Evolutionary conservation across 2,329 filamentous ascomycete species (phyloP).

Genomic region (Cucurbitaria berberidis): DNA sequence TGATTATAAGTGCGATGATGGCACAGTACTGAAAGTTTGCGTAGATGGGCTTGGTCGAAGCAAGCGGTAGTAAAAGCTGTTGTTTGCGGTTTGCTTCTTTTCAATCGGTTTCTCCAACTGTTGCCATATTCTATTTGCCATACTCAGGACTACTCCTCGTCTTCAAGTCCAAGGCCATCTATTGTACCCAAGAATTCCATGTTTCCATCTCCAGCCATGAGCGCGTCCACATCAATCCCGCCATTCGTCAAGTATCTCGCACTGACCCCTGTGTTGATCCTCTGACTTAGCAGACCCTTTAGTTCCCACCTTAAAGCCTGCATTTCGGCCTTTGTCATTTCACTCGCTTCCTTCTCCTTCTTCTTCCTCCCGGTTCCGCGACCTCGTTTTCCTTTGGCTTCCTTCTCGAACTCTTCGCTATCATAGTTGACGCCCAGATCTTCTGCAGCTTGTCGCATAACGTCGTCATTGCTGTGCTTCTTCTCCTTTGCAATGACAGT

Average conservation of each 20-base stretch:
- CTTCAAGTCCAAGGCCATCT: constrained; percentile 53
- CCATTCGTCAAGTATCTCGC: constrained; percentile 85
- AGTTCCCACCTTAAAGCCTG: constrained; percentile 73
- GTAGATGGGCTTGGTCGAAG: too few relatives aligned
- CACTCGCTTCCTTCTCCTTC: constrained; percentile 74
- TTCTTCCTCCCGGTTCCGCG: constrained; percentile 75
- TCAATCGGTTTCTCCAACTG: too few relatives aligned
- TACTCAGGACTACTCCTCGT: constrained; percentile 11
- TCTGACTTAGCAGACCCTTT: constrained; percentile 70
- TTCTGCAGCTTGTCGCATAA: constrained; percentile 83
- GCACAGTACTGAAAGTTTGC: too few relatives aligned
- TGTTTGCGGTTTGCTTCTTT: too few relatives aligned
- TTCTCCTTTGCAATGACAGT: constrained; percentile 85
- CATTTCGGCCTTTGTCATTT: constrained; percentile 75
- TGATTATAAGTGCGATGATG: too few relatives aligned
- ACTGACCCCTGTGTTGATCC: constrained; percentile 87
- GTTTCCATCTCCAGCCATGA: constrained; percentile 66
- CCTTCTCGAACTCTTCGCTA: constrained; percentile 75
- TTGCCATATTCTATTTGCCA: not conserved
- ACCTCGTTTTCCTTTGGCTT: constrained; percentile 62
- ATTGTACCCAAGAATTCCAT: constrained; percentile 70
- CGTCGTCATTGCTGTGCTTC: constrained; percentile 80
- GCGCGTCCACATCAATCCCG: constrained; percentile 77
- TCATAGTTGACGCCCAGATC: constrained; percentile 95
- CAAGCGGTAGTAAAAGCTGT: too few relatives aligned